Conservation (phyloP, 306 rosid species). For the Malus sieversii region DNA sequence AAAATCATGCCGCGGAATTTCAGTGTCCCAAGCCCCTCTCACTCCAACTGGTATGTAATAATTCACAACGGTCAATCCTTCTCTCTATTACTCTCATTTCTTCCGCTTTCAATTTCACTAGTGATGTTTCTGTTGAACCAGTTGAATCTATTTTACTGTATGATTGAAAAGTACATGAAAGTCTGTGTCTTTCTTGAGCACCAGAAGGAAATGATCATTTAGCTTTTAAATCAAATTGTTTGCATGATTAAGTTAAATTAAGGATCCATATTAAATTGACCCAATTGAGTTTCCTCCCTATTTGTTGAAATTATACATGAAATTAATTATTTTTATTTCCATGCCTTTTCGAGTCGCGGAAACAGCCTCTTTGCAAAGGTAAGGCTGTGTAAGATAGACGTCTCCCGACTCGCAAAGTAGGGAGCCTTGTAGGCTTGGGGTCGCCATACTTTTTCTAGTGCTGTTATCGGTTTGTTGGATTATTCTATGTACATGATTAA, state of each 20-base stretch:
- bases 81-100: background rate
- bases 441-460: background rate
- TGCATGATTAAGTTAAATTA: background rate
- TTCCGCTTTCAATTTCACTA: background rate
- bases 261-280: background rate
- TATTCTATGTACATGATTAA: background rate
- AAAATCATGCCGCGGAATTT: constrained; percentile 87
- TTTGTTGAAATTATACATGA: background rate
- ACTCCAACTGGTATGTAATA: constrained; percentile 53
- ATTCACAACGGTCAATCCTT: background rate
- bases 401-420: too few relatives aligned
- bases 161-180: background rate
- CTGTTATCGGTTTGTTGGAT: background rate
- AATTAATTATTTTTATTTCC: background rate
- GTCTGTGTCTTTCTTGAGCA: background rate
- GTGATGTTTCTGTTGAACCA: background rate
- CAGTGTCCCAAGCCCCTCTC: constrained; percentile 56
- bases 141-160: background rate
- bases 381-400: too few relatives aligned
- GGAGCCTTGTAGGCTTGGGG: too few relatives aligned
- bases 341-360: too few relatives aligned
- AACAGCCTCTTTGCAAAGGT: too few relatives aligned
- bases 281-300: background rate
- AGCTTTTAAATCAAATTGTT: background rate
- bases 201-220: background rate